phyloP scores from a whole-genome alignment of 2,329 filamentous ascomycete genomes.

The Microsporum ferrugineum region DNA sequence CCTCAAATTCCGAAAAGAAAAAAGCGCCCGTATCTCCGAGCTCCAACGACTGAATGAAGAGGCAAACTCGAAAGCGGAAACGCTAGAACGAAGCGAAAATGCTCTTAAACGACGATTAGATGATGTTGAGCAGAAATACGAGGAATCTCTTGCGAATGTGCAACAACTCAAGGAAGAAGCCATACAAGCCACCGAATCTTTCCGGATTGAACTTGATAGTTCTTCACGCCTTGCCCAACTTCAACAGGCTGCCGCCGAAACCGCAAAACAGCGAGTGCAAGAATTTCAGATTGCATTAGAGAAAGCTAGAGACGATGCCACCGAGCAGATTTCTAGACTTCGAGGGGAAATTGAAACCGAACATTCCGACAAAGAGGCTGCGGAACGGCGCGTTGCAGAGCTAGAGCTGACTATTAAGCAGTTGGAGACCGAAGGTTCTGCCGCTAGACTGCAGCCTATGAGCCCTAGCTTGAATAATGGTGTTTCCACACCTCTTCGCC shows the following conservation, averaged over 20 bases:
- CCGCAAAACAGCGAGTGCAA: conserved; percentile 48
- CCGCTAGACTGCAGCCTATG: conserved; percentile 34
- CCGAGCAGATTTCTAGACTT: conserved; percentile 45
- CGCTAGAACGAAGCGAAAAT: conserved; percentile 66
- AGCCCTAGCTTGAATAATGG: conserved; percentile 46
- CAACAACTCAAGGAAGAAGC: conserved; percentile 78
- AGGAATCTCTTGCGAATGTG: conserved; percentile 69
- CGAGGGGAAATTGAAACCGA: conserved; percentile 46
- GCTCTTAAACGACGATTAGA: conserved; percentile 70
- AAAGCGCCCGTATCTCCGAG: conserved; percentile 76
- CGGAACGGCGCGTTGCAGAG: conserved; percentile 52
- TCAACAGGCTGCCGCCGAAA: conserved; percentile 48
- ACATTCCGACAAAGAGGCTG: conserved; percentile 49
- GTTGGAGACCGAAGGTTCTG: conserved; percentile 44
- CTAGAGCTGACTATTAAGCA: conserved; percentile 53
- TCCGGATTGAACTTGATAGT: conserved; percentile 74
- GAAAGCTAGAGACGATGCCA: conserved; percentile 50
- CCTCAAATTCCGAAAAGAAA: conserved; percentile 86
- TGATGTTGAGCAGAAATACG: conserved; percentile 73
- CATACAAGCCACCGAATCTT: conserved; percentile 71
- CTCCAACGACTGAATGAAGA: conserved; percentile 85
- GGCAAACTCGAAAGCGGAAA: conserved; percentile 61
- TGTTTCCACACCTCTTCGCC: conserved; percentile 39
- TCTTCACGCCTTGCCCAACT: conserved; percentile 68
- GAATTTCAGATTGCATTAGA: conserved; percentile 48